Evolutionary conservation across 305 asterid genomes (phyloP).

Genomic region (Caryopteris hybrid): DNA sequence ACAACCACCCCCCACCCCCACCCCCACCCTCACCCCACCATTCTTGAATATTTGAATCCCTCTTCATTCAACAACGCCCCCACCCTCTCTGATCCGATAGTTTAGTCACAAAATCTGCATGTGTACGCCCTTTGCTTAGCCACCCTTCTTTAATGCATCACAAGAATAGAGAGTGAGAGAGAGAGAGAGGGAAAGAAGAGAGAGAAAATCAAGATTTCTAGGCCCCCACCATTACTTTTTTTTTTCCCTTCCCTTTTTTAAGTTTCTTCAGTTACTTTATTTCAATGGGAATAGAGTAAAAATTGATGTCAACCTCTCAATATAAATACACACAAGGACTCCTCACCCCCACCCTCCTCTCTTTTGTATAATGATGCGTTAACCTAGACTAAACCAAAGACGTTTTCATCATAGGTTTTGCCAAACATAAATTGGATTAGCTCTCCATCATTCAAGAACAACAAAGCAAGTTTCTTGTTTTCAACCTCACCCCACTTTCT

Average conservation of each 20-base stretch:
- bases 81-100: constrained; percentile 48
- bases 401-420: constrained; percentile 20
- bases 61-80: constrained; percentile 23
- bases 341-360: constrained; percentile 7
- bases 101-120: constrained; percentile 47
- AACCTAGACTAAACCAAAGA: constrained; percentile 18
- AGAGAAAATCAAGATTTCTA: constrained; percentile 15
- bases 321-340: constrained; percentile 11
- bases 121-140: constrained; percentile 25
- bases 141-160: constrained; percentile 33
- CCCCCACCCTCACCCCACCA: not conserved
- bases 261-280: too few species aligned
- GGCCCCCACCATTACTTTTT: constrained; percentile 6
- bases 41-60: constrained; percentile 4
- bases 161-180: constrained; percentile 9
- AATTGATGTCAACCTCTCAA: constrained; percentile 15
- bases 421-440: not conserved
- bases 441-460: not conserved
- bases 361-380: not conserved
- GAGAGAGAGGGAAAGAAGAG: not conserved
- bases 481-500: not conserved
- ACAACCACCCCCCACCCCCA: not conserved
- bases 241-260: too few species aligned
- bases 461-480: constrained; percentile 10
- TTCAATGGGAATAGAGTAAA: not conserved